Base-by-base conservation (phyloP, 2,329 filamentous ascomycete species). In the Verticillium klebahnii region DNA sequence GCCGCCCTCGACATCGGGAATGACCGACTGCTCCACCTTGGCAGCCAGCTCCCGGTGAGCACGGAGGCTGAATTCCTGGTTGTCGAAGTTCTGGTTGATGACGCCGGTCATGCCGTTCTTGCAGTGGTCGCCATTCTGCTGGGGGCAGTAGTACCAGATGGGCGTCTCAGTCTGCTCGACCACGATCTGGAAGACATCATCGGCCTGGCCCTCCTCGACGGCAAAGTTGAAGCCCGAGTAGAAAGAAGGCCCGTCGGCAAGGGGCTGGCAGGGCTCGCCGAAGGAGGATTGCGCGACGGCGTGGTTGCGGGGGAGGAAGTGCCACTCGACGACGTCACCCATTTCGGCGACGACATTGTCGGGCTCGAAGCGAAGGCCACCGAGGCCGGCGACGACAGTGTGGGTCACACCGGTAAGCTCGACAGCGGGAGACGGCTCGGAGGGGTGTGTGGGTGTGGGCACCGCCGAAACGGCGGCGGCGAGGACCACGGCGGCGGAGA, bases 321-420 rank as follows among this genome's bases (percentile, higher is more conserved):
- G 79, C 75, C 80, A 86, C 73, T 85, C 82, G 62, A 86, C 70
- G 4, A 81, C 65, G 63, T 84, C 81, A 62, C 82, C 83, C 8
- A 78, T 62, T 12, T 74, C 70, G 19, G 83, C 84, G 2, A 76
- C 77, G 50, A 84, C 73, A 65, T 77, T 79, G 64, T 80, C 74
- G 1, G 84, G 84, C 57, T 78, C 75, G 71, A 85, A 86, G 57
- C 69, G 70, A 36, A 85, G 76, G 55, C 77, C 77, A 31, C 71
- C 74, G 5, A 73, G 75, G 61, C 79, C 80, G 59, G 76, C 80
- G n/a, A 77, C 74, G 55, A 82, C 76, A 2, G 74, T 74, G 75
- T 81, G 78, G 1, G 79, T 82, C 29, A 77, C 73, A 15, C 76
- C 74, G 1, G 77, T 77, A 58, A 72, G 69, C 6, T 69, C 31